Evolutionary conservation across 1,284 basidiomycete genomes (phyloP).

Genomic region (Fomitiporia mediterranea): DNA sequence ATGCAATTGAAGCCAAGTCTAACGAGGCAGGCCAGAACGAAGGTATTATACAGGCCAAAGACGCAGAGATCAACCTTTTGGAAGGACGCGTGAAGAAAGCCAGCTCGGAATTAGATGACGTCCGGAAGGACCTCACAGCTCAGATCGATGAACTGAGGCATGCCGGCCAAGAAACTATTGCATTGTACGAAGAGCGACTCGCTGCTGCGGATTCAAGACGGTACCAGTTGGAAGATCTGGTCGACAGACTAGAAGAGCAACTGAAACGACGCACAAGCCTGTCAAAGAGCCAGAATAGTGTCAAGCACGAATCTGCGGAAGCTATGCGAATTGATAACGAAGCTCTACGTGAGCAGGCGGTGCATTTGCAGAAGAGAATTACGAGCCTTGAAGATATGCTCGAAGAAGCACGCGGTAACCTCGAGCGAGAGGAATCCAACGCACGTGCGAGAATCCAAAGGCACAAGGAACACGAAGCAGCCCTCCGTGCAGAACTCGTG

Average conservation of each 20-base stretch:
- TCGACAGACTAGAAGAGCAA: conserved; percentile 61
- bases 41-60: conserved; percentile 47
- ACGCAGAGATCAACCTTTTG: conserved; percentile 51
- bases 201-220: conserved; percentile 64
- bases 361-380: conserved; percentile 79
- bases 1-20: conserved; percentile 49
- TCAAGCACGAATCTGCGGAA: conserved; percentile 42
- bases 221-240: conserved; percentile 73
- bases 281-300: conserved; percentile 19
- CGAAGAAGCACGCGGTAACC: conserved; percentile 67
- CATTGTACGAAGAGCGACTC: conserved; percentile 86
- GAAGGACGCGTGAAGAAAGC: conserved; percentile 45
- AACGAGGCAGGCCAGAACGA: conserved; percentile 48
- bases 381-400: conserved; percentile 78
- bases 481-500: conserved; percentile 61
- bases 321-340: conserved; percentile 93
- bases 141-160: conserved; percentile 79
- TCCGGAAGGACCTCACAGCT: conserved; percentile 56
- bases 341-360: conserved; percentile 80
- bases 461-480: conserved; percentile 74
- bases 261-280: conserved; percentile 40
- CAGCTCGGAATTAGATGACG: conserved; percentile 53
- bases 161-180: conserved; percentile 89
- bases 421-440: conserved; percentile 71
- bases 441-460: conserved; percentile 64